A percentile compares a stretch with the other conserved stretches of the same genome.
Evolutionary conservation across 1,284 basidiomycete species (phyloP).

Genomic region (Hymenochaete sp.): DNA sequence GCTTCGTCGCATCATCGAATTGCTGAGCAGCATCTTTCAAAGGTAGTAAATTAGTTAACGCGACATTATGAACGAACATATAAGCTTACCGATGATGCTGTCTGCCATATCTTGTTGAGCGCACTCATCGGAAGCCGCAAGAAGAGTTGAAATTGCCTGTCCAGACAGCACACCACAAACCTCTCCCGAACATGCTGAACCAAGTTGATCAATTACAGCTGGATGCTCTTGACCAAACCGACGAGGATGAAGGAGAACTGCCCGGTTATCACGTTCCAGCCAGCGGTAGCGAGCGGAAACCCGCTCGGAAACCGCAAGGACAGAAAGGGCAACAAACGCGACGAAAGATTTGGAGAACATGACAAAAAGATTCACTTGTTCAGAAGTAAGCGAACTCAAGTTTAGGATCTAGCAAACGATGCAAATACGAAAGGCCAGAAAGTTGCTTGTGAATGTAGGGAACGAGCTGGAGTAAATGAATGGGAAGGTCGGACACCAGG

Average conservation of each 20-base stretch:
- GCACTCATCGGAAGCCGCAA: conserved; percentile 47
- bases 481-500: conserved; percentile 36
- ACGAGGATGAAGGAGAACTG: conserved; percentile 40
- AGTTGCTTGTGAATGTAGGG: conserved; percentile 22
- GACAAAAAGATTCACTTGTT: conserved; percentile 19
- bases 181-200: conserved; percentile 38
- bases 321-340: conserved; percentile 30
- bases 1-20: conserved; percentile 42
- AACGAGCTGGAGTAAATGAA: conserved; percentile 25
- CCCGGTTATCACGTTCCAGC: conserved; percentile 39
- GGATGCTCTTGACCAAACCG: conserved; percentile 48
- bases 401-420: no score
- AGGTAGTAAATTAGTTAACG: conserved; percentile 2
- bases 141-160: conserved; percentile 42
- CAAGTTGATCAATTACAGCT: conserved; percentile 38
- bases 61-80: not conserved
- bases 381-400: conserved; percentile 22
- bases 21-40: conserved; percentile 42
- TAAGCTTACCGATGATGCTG: conserved; percentile 41
- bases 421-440: no score
- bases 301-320: conserved; percentile 34
- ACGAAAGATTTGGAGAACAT: conserved; percentile 41
- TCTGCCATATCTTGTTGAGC: conserved; percentile 55
- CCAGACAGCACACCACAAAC: conserved; percentile 46
- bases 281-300: conserved; percentile 37